Conservation (phyloP, 768 basidiomycete genomes). For the Macrocybe gigantea region DNA sequence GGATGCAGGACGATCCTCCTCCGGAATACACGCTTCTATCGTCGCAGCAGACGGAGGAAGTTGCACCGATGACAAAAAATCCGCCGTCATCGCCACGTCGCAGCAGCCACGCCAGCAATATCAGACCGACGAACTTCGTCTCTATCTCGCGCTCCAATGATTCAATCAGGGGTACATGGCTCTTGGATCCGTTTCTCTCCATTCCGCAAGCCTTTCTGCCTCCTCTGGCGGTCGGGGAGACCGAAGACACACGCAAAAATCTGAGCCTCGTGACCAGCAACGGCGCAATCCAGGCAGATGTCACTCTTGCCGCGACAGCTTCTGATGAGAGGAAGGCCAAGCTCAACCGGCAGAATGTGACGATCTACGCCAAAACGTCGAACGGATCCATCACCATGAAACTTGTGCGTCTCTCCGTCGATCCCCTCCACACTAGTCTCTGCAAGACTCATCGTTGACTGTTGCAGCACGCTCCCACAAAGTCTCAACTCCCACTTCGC, state of each 20-base stretch:
- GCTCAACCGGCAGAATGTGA: slow-evolving; percentile 7
- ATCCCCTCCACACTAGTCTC: neutral
- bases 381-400: slow-evolving; percentile 21
- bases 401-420: slow-evolving; percentile 13
- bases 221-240: slow-evolving; percentile 26
- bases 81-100: neutral
- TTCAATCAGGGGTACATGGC: slow-evolving; percentile 29
- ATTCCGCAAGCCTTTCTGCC: slow-evolving; percentile 34
- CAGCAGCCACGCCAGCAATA: slow-evolving; percentile 8
- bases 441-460: neutral
- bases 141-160: slow-evolving; percentile 21
- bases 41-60: neutral
- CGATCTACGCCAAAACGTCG: slow-evolving; percentile 12
- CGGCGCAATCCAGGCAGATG: slow-evolving; percentile 30
- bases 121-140: slow-evolving; percentile 28
- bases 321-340: neutral
- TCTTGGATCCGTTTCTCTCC: slow-evolving; percentile 34
- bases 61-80: neutral
- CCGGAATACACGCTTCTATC: slow-evolving; percentile 11
- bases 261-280: slow-evolving; percentile 25
- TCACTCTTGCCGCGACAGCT: slow-evolving; percentile 24
- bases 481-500: slow-evolving; percentile 16
- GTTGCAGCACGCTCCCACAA: slow-evolving; percentile 12
- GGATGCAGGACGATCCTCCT: slow-evolving; percentile 13
- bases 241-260: slow-evolving; percentile 33